Evolutionary conservation across 352 stramenopile species (phyloP), one percentile per base, ranked within the genome.

Genomic region (Globisporangium mamillatum): DNA sequence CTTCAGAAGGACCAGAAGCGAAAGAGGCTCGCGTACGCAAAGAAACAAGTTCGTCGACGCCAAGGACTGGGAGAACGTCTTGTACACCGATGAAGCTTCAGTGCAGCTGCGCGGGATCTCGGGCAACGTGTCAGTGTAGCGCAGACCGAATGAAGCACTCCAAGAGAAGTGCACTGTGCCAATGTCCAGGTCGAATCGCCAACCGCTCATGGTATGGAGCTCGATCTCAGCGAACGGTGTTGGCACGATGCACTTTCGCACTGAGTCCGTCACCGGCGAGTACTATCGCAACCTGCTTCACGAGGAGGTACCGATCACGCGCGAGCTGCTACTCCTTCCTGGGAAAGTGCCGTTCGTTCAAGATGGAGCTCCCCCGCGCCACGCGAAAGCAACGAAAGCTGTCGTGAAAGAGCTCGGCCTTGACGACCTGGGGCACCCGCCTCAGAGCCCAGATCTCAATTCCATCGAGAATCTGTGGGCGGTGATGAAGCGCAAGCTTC

Each of bases 1-100:
- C 48, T 55, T n/a, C 32, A n/a, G n/a, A 55, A 55, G n/a, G 20
- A 55, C 20, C 48, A 55, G 16, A 55, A 29, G n/a, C 6, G 7
- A 16, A 55, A 55, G 48, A 14, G 48, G 5, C 48, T 55, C n/a
- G 48, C 20, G 16, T 29, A 32, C 48, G 48, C 48, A 55, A 55
- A 29, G 48, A 55, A 38, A 38, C 22, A 57, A 57, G 18, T 56
- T 56, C 50, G 50, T 29, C 50, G 50, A 56, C 22, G 50, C 50
- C n/a, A 56, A 56, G 50, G 50, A 56, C 50, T 56, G 50, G 50
- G 50, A 56, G 50, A 56, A 56, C 50, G 50, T 56, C 50, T 3
- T 56, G 50, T 56, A 56, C 50, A 56, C 50, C 50, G 50, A 56
- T 56, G 50, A 56, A 56, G n/a, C 50, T 56, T 56, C 50, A 56